Evolutionary conservation across 306 rosid genomes (phyloP), one percentile per base, ranked within the genome.

Genomic region (Glycine tomentella): DNA sequence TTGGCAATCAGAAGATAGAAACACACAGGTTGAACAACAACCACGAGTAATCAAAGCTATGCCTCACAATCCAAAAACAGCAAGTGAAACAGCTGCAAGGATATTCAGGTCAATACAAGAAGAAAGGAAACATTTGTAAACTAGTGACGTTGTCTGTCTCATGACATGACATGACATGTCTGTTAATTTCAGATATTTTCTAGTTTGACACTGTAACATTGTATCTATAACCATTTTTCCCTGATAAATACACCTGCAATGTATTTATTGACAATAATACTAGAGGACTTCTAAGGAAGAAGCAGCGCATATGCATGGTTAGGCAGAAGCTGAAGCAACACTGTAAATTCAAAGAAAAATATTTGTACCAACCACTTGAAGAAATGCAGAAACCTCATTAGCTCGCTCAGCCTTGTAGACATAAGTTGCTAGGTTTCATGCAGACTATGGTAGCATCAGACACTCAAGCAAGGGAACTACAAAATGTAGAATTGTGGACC

Each of bases 31-130:
- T 51, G 89, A 90, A 53, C 78, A 80, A 14, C 91, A 76, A 13
- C 67, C 89, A 10, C 67, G 77, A 44, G 93, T 85, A 7, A 90
- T 94, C 71, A 92, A 87, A 86, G 97, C 89, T 79, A 71, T 87
- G 70, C 97, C 98, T 59, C 89, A 87, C 69, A 89, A 91, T 90
- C 84, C 89, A 46, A 85, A 75, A 85, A 79, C 89, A 46, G 94
- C 97, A 64, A 88, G 87, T 62, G 94, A 92, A 84, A 90, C 94
- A 58, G 97, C 93, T 12, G 91, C 92, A 15, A 74, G 92, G 49
- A 90, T 94, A 82, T 92, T 90, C 81, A 87, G 73, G 86, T 90
- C 92, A 76, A 86, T 94, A 88, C 93, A 91, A 80, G 97, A 92
- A 80, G 98, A 90, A 79, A 94, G 91, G 86, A 94, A 86, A 82